Evolutionary conservation across 2,329 filamentous ascomycete species (phyloP).

Genomic region (Epichloe gansuensis): DNA sequence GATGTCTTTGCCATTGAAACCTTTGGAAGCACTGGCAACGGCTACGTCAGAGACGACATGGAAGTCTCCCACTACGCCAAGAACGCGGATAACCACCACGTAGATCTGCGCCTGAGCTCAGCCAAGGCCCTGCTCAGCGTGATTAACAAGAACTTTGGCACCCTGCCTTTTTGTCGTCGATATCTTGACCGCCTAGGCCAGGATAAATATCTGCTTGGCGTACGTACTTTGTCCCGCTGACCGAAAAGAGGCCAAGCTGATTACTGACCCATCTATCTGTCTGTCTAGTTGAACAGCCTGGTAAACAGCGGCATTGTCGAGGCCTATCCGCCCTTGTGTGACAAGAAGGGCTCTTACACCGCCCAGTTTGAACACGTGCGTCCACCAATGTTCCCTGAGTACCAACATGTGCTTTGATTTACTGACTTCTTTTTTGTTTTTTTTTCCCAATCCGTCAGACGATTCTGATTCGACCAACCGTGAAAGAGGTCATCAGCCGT

Average conservation of each 20-base stretch:
- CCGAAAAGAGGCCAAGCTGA: not conserved
- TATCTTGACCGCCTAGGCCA: constrained; percentile 89
- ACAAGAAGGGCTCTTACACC: constrained; percentile 89
- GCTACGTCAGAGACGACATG: constrained; percentile 76
- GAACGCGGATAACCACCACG: constrained; percentile 58
- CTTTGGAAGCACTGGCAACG: constrained; percentile 86
- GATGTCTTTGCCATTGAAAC: constrained; percentile 95
- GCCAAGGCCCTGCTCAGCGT: constrained; percentile 76
- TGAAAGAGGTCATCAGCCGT: constrained; percentile 79
- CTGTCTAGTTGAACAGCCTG: constrained; percentile 63
- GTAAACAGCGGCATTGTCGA: constrained; percentile 77
- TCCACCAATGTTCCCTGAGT: constrained; percentile 12
- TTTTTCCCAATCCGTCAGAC: constrained; percentile 35
- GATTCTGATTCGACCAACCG: constrained; percentile 62
- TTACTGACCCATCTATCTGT: not conserved
- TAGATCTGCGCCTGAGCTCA: constrained; percentile 64
- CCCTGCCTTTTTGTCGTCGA: constrained; percentile 77
- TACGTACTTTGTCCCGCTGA: constrained; percentile 30
- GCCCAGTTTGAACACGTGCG: constrained; percentile 91
- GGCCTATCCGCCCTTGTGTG: constrained; percentile 77
- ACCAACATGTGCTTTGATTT: too few relatives aligned
- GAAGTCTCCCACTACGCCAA: constrained; percentile 86
- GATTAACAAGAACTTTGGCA: constrained; percentile 95
- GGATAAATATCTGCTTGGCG: constrained; percentile 85
- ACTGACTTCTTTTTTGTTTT: constrained; percentile 6